These are phyloP conservation scores for Tricholoma flavovirens DNA, from an alignment of 768 basidiomycete genomes.

Conservation along the genomic window DNA sequence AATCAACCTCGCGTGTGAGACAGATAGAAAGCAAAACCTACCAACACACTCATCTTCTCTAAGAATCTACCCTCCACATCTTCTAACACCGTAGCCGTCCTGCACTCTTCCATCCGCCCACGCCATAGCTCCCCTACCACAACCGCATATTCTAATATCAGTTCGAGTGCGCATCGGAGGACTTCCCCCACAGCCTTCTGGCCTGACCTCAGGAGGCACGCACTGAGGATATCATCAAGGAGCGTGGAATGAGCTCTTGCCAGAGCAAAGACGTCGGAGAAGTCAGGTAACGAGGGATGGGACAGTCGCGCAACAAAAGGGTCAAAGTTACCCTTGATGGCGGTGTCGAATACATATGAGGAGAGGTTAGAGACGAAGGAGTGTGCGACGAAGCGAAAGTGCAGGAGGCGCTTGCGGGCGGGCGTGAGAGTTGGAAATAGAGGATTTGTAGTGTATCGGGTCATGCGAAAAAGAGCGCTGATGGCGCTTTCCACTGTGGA, in stretches of 20 bases:
- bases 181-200: conserved; percentile 64
- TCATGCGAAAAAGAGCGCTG: conserved; percentile 61
- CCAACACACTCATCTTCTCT: conserved; percentile 51
- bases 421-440: conserved; percentile 55
- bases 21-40: conserved; percentile 27
- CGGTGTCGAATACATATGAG: conserved; percentile 74
- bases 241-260: conserved; percentile 60
- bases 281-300: conserved; percentile 23
- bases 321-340: conserved; percentile 72
- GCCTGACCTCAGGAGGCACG: conserved; percentile 64
- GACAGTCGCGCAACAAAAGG: conserved; percentile 49
- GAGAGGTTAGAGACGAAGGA: conserved; percentile 64
- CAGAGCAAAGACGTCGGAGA: conserved; percentile 72
- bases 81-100: conserved; percentile 53
- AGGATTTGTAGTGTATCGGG: conserved; percentile 33
- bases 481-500: conserved; percentile 61
- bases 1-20: conserved; percentile 5
- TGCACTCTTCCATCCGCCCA: conserved; percentile 53
- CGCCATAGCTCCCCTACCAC: conserved; percentile 56
- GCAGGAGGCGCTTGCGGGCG: conserved; percentile 50
- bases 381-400: conserved; percentile 71
- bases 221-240: conserved; percentile 70
- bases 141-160: conserved; percentile 62
- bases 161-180: conserved; percentile 55
- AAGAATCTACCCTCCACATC: conserved; percentile 50